Evolutionary conservation across 768 basidiomycete species (phyloP).

Genomic region (Xerocomellus amylosporus): DNA sequence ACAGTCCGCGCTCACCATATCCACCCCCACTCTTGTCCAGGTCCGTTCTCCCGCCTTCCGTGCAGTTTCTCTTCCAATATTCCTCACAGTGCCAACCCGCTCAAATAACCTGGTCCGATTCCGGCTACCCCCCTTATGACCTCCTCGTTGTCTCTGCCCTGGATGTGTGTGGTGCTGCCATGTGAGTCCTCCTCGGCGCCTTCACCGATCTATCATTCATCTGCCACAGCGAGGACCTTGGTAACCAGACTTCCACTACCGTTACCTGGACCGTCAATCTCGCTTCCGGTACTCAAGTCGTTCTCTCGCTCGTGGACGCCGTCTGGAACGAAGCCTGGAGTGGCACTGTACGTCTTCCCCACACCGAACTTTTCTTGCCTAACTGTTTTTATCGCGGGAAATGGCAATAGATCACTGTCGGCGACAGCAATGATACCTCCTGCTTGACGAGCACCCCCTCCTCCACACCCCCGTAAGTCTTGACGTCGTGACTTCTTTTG

Average conservation of each 20-base stretch:
- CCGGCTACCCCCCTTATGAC: conserved; percentile 50
- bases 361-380: neutral
- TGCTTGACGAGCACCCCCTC: conserved; percentile 31
- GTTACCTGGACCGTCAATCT: conserved; percentile 42
- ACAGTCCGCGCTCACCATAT: conserved; percentile 44
- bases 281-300: conserved; percentile 45
- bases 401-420: conserved; percentile 35
- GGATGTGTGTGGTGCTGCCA: conserved; percentile 55
- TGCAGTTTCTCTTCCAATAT: neutral
- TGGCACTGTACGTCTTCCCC: conserved; percentile 42
- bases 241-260: conserved; percentile 46
- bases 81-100: conserved; percentile 49
- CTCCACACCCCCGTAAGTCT: neutral
- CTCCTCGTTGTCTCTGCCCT: conserved; percentile 50
- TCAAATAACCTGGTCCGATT: conserved; percentile 50
- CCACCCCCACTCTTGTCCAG: conserved; percentile 51
- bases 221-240: conserved; percentile 52
- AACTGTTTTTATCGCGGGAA: neutral
- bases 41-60: conserved; percentile 33
- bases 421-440: conserved; percentile 34
- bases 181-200: conserved; percentile 43
- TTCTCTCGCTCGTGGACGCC: conserved; percentile 53
- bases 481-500: neutral
- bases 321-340: conserved; percentile 66
- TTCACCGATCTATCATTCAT: conserved; percentile 2